Percentiles rank a stretch among this genome's conserved stretches.
phyloP scores from a whole-genome alignment of 2,329 filamentous ascomycete genomes.

The Aspergillus caelatus region DNA sequence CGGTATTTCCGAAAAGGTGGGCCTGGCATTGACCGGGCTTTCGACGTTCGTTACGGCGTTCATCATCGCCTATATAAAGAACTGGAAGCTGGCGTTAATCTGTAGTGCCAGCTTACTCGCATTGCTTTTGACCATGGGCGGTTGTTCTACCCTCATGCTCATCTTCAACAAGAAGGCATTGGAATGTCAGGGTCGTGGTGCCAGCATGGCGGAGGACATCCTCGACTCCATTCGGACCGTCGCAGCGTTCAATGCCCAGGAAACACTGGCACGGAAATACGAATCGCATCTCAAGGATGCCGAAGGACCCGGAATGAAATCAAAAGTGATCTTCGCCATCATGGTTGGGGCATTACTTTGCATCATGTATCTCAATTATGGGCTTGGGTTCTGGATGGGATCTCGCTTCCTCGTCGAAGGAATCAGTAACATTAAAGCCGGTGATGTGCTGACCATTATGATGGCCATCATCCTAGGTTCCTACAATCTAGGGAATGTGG shows the following conservation, averaged over 20 bases:
- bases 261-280: conserved; percentile 31
- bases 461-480: conserved; percentile 40
- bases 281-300: conserved; percentile 28
- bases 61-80: conserved; percentile 82
- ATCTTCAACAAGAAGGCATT: conserved; percentile 76
- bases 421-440: conserved; percentile 23
- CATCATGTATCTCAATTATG: conserved; percentile 36
- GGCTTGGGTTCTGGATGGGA: conserved; percentile 40
- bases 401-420: conserved; percentile 29
- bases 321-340: conserved; percentile 31
- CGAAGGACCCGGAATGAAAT: conserved; percentile 29
- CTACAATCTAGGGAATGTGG: conserved; percentile 41
- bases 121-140: conserved; percentile 72
- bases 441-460: conserved; percentile 32
- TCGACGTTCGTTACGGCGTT: conserved; percentile 85
- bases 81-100: conserved; percentile 91
- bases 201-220: conserved; percentile 54
- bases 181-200: conserved; percentile 67
- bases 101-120: conserved; percentile 76
- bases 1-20: conserved; percentile 85
- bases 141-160: conserved; percentile 70
- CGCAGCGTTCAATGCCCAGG: conserved; percentile 48
- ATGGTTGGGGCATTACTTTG: conserved; percentile 35
- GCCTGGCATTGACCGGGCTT: conserved; percentile 71
- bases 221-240: conserved; percentile 55